Conservation (phyloP, 108 stramenopile genomes). For the Cyclotella baltica region DNA sequence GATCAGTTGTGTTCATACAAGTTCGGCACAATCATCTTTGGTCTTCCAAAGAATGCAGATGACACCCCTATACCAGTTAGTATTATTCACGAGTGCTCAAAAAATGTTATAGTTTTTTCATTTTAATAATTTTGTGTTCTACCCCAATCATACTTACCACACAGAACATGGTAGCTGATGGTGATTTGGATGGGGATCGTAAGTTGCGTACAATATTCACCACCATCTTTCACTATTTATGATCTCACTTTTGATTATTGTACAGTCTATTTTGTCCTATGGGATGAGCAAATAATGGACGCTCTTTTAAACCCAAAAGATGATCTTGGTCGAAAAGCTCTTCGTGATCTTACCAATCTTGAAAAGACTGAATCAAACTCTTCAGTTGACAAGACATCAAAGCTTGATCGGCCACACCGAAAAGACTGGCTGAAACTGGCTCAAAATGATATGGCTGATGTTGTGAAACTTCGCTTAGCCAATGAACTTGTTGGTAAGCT, state of each 20-base stretch:
- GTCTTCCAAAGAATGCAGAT: conserved; percentile 9
- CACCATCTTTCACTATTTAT: not conserved
- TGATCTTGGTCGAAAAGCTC: conserved; percentile 15
- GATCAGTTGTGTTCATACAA: conserved; percentile 22
- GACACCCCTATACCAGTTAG: not conserved
- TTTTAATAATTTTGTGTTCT: not conserved
- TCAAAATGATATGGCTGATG: conserved; percentile 38
- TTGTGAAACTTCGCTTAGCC: not conserved
- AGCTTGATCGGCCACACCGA: not conserved
- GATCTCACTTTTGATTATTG: not conserved
- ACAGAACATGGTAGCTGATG: conserved; percentile 24
- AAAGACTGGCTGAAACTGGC: conserved; percentile 31
- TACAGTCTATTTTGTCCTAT: conserved; percentile 24
- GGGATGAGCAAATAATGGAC: conserved; percentile 25
- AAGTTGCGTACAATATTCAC: not conserved
- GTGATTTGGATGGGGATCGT: conserved; percentile 43
- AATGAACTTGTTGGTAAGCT: conserved; percentile 29
- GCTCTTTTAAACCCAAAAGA: conserved; percentile 8
- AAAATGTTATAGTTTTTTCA: too few relatives aligned
- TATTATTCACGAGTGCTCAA: too few relatives aligned
- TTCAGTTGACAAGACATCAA: conserved; percentile 10
- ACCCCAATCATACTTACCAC: not conserved
- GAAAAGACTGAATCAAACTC: not conserved
- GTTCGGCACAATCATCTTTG: conserved; percentile 44
- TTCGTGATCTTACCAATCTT: conserved; percentile 19